phyloP scores from a whole-genome alignment of 148 eudicot genomes.

The Camellia japonica region DNA sequence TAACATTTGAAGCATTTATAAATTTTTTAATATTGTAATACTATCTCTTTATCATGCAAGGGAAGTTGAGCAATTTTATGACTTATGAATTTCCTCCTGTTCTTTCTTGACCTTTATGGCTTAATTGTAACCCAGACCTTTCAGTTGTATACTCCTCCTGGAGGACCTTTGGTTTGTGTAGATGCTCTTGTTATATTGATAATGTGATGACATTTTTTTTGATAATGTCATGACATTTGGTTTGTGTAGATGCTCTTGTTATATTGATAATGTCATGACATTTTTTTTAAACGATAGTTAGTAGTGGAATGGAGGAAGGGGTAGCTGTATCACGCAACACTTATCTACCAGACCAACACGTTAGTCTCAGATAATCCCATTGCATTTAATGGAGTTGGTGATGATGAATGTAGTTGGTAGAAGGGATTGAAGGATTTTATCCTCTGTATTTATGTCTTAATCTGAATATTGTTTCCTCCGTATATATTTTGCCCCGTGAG shows the following conservation, averaged over 20 bases:
- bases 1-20: background rate
- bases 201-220: background rate
- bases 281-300: too few species aligned
- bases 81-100: background rate
- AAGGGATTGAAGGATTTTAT: background rate
- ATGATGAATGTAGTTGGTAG: conserved; percentile 1
- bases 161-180: background rate
- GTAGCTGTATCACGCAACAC: too few species aligned
- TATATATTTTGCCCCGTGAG: background rate
- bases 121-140: background rate
- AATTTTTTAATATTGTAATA: background rate
- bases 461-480: background rate
- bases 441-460: background rate
- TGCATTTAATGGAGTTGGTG: background rate
- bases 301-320: too few species aligned
- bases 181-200: background rate
- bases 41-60: background rate
- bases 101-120: background rate
- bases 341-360: too few species aligned
- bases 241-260: background rate
- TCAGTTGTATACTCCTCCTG: background rate
- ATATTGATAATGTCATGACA: background rate
- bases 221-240: too few species aligned
- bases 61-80: too few species aligned
- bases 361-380: too few species aligned